A percentile compares a stretch with the other conserved stretches of the same genome.
phyloP scores from a whole-genome alignment of 2,329 filamentous ascomycete genomes.

The Monilinia fructicola region DNA sequence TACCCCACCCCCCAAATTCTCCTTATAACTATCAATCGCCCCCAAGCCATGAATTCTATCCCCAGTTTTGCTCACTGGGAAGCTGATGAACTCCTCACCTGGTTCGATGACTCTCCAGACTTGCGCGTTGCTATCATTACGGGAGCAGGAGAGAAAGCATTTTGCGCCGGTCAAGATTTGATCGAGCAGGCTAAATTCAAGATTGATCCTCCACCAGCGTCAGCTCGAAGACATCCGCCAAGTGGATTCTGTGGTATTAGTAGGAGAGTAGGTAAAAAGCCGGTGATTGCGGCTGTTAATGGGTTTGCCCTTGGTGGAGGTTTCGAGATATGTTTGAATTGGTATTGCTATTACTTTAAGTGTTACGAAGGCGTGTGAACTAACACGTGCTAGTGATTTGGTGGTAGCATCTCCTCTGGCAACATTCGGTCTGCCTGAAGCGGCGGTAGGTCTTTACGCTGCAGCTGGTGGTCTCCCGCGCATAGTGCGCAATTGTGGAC shows the following conservation, averaged over 20 bases:
- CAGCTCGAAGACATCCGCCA: slow-evolving; percentile 39
- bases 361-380: neutral
- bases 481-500: slow-evolving; percentile 61
- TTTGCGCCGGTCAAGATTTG: slow-evolving; percentile 64
- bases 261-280: slow-evolving; percentile 68
- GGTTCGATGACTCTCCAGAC: slow-evolving; percentile 60
- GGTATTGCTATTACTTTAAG: slow-evolving; percentile 26
- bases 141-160: slow-evolving; percentile 59
- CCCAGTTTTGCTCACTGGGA: slow-evolving; percentile 42
- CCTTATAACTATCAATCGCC: slow-evolving; percentile 60
- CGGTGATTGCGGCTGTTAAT: slow-evolving; percentile 76
- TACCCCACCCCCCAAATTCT: slow-evolving; percentile 57
- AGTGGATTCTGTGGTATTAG: slow-evolving; percentile 65
- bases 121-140: slow-evolving; percentile 65
- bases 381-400: slow-evolving; percentile 55
- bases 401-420: slow-evolving; percentile 61
- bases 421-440: slow-evolving; percentile 70
- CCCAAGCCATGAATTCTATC: slow-evolving; percentile 49
- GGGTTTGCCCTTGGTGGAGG: slow-evolving; percentile 74
- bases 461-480: slow-evolving; percentile 70
- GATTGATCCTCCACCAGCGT: slow-evolving; percentile 31
- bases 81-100: slow-evolving; percentile 50
- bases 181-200: slow-evolving; percentile 60
- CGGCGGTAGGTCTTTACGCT: slow-evolving; percentile 67
- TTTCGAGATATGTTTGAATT: slow-evolving; percentile 68